Base-by-base conservation (phyloP, 106 monocot genomes). In the Phalaenopsis aphrodite region DNA sequence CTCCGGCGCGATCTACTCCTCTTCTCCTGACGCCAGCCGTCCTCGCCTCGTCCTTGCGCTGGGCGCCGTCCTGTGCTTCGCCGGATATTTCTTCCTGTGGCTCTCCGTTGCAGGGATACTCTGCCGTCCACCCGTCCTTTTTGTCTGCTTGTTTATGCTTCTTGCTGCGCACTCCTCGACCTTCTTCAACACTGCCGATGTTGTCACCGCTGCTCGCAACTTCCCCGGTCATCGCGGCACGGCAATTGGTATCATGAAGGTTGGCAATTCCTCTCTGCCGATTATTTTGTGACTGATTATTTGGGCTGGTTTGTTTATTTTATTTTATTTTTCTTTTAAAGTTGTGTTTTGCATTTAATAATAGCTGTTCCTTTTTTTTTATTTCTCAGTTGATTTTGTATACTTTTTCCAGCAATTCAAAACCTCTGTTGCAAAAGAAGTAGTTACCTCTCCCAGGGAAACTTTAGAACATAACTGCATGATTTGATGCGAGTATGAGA, bases 131-230 rank as follows among this genome's bases (percentile, higher is more conserved):
- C 89, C 91, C 11, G 47, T 83, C 14, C 47, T 81, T 0, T 23
- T 84, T 18, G 88, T 96, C 86, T 90, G 93, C 81, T 1, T 88
- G 16, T 96, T 85, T 80, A 93, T 96, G 88, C 80, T 96, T 12
- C 78, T 96, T 8, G 96, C 94, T 0, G 93, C 92, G 8, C 96
- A 92, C 23, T 78, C 90, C 1, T 87, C 90, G 86, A 94, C 91
- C 11, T 96, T 94, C 79, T 87, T 86, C 77, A 96, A 96, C 66
- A 96, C 96, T 8, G 90, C 93, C 11, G 66, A 90, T 56, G 89
- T 90, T 6, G 96, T 96, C 71, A 82, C 88, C 8, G 90, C 90
- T 9, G 42, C 5, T 47, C 18, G 55, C 2, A 55, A 69, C 52
- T 86, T 37, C 76, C 82, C 18, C 41, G 67, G 4, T 82, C 56